These are phyloP conservation scores for Fusarium tanahbumbuense DNA, from an alignment of 2,329 filamentous ascomycete genomes.

Conservation along the genomic window DNA sequence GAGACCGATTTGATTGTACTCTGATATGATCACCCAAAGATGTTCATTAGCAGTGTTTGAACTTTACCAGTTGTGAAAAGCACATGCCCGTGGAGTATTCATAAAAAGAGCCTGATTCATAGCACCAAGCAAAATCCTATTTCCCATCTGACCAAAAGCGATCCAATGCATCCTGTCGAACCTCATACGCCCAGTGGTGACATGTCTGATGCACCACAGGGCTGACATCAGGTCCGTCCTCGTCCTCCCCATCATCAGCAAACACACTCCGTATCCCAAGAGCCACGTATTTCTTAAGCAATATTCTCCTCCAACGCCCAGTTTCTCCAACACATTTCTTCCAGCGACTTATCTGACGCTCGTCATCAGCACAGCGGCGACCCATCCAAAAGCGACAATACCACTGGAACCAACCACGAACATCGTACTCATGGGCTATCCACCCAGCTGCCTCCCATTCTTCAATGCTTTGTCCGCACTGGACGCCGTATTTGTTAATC, in stretches of 20 bases:
- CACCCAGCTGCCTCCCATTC: constrained; percentile 29
- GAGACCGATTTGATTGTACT: too few species aligned
- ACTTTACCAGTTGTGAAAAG: too few species aligned
- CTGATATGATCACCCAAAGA: too few species aligned
- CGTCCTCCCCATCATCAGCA: constrained; percentile 4
- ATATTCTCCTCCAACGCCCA: constrained; percentile 16
- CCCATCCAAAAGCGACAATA: constrained; percentile 27
- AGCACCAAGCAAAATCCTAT: too few species aligned
- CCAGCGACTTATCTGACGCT: constrained; percentile 29
- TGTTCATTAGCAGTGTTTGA: too few species aligned
- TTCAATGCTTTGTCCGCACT: constrained; percentile 24
- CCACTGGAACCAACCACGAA: constrained; percentile 26
- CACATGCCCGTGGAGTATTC: too few species aligned
- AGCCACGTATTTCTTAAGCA: constrained; percentile 17
- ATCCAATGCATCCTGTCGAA: constrained; percentile 14
- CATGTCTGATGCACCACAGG: constrained; percentile 28
- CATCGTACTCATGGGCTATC: constrained; percentile 20
- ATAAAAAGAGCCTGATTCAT: too few species aligned
- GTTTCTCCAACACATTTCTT: constrained; percentile 26
- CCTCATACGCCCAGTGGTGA: constrained; percentile 25
- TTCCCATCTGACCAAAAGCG: constrained; percentile 10
- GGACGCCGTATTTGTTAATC: constrained; percentile 23
- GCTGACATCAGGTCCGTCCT: constrained; percentile 9
- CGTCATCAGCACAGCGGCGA: constrained; percentile 11
- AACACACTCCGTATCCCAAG: constrained; percentile 23